Evolutionary conservation across 2,329 filamentous ascomycete species (phyloP).

Genomic region (Microsporum audouinii): DNA sequence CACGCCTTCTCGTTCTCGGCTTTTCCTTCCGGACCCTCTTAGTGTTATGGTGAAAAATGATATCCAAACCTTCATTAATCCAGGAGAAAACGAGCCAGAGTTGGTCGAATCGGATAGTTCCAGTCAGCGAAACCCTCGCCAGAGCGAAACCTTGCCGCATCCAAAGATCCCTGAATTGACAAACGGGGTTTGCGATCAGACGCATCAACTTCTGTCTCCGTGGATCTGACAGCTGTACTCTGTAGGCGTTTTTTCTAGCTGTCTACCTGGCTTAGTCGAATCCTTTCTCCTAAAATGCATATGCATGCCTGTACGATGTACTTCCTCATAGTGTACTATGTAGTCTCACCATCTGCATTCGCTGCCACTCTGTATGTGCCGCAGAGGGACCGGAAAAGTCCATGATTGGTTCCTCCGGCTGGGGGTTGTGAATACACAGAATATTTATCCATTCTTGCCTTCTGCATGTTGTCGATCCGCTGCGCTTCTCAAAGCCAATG

Average conservation of each 20-base stretch:
- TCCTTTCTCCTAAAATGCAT: not conserved
- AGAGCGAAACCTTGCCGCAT: not conserved
- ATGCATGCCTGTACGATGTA: not conserved
- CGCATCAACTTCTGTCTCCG: not conserved
- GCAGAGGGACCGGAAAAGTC: not conserved
- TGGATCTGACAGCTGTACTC: not conserved
- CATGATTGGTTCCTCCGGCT: not conserved
- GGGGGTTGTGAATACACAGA: not conserved
- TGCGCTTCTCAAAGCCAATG: not conserved
- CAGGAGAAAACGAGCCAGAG: not conserved
- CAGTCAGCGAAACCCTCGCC: not conserved
- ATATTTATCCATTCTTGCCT: not conserved
- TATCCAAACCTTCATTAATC: not conserved
- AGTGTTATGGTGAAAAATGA: not conserved
- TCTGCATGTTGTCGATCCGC: not conserved
- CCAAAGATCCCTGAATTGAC: not conserved
- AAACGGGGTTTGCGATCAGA: not conserved
- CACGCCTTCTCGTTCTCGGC: not conserved
- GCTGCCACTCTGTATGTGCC: not conserved
- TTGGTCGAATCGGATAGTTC: not conserved
- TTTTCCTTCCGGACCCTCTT: not conserved
- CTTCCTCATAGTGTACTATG: not conserved
- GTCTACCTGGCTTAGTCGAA: not conserved
- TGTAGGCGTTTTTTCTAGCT: not conserved
- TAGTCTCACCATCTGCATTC: not conserved